Evolutionary conservation across 768 basidiomycete species (phyloP).

Genomic region (Favolaschia claudopus): DNA sequence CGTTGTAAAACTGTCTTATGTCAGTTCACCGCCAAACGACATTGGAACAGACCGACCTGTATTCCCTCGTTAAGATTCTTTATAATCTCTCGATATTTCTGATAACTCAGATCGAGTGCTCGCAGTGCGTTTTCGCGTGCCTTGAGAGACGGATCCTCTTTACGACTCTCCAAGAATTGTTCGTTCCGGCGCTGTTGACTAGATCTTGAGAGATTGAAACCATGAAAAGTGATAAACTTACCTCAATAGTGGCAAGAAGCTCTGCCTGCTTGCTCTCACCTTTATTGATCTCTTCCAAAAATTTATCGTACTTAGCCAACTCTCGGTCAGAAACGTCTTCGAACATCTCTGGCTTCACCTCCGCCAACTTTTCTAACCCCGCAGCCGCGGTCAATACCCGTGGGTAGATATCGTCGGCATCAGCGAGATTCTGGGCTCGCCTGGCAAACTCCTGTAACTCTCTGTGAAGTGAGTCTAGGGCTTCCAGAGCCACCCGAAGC

Average conservation of each 20-base stretch:
- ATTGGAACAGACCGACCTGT: conserved; percentile 54
- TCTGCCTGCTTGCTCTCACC: conserved; percentile 68
- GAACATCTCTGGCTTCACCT: conserved; percentile 87
- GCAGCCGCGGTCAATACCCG: conserved; percentile 72
- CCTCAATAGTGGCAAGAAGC: conserved; percentile 74
- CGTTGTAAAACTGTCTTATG: conserved; percentile 84
- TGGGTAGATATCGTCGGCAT: conserved; percentile 76
- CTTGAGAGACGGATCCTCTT: conserved; percentile 78
- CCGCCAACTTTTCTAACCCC: conserved; percentile 68
- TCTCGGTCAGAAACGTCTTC: conserved; percentile 83
- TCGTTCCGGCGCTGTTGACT: conserved; percentile 63
- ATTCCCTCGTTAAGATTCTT: conserved; percentile 89
- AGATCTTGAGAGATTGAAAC: neutral
- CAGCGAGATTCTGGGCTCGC: conserved; percentile 66
- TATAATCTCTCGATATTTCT: conserved; percentile 86
- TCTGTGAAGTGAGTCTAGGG: conserved; percentile 75
- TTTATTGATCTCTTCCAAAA: conserved; percentile 64
- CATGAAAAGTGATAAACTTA: conserved; percentile 36
- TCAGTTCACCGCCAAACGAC: neutral
- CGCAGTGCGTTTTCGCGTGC: conserved; percentile 85
- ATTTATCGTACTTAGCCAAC: conserved; percentile 82
- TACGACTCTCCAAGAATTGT: conserved; percentile 76
- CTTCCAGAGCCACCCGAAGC: conserved; percentile 78
- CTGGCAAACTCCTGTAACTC: conserved; percentile 68
- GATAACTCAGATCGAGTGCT: conserved; percentile 83